Evolutionary conservation across 2,329 filamentous ascomycete genomes (phyloP), one percentile per base, ranked within the genome.

Genomic region (Alternaria arborescens): DNA sequence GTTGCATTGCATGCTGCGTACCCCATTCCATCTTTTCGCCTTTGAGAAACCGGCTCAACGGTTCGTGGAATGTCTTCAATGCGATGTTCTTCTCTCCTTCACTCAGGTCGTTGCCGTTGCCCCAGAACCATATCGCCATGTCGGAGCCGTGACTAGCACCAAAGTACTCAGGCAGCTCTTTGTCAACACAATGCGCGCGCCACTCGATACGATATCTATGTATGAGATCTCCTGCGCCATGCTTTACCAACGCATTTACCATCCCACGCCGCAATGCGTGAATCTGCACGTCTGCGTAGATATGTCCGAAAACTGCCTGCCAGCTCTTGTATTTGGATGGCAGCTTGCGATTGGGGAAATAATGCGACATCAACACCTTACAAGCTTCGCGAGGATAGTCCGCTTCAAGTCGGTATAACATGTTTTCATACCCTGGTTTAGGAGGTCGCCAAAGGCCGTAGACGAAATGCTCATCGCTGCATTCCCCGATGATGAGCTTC

Each of bases 211-310:
- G 79, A 64, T 88, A 87, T 3, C 86, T 76, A 43, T 83, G 77
- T 0, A 87, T 64, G 6, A 86, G 75, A 50, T 79, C 72, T 5
- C 79, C 82, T 0, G 81, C 79, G 0, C 81, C 82, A 3, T 77
- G 78, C 16, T 72, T 67, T 0, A 78, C 78, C 2, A 88, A 75
- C 0, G 79, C 78, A 36, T 81, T 72, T 5, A 82, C 76, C 57
- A 87, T 81, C 0, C 85, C 85, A 7, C 85, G 81, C 69, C 85
- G 80, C 16, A 86, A 80, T 18, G 77, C 75, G 65, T 87, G 82
- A 8, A 87, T 82, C 67, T 87, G 85, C 61, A 86, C 82, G 55
- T 86, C 83, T 3, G 85, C 85, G 63, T 87, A 87, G 6, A 87
- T 77, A 14, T 77, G 77, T 0, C 85, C 85, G 69, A 86, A 87